Conservation (phyloP, 805 yeast species). For the Vanderwaltozyma tropicalis region DNA sequence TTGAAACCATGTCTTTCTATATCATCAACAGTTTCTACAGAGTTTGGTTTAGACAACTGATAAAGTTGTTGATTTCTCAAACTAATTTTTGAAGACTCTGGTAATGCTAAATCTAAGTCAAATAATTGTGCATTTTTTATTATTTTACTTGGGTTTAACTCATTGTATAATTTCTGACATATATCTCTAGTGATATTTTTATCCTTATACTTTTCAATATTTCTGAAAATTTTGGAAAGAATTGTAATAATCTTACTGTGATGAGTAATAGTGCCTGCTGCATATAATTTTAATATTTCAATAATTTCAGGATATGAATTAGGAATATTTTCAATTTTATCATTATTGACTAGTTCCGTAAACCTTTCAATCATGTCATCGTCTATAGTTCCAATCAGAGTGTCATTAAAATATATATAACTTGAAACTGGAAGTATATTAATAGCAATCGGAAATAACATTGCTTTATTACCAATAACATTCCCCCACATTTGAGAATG, state of each 20-base stretch:
- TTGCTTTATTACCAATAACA: constrained; percentile 23
- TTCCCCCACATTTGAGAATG: constrained; percentile 37
- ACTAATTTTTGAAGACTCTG: constrained; percentile 36
- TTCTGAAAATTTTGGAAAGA: constrained; percentile 32
- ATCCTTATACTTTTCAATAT: constrained; percentile 16
- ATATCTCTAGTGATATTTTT: constrained; percentile 42
- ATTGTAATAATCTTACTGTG: constrained; percentile 42
- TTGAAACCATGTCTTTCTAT: constrained; percentile 33
- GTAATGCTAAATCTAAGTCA: constrained; percentile 31
- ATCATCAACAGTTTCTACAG: neutral
- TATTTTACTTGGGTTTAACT: constrained; percentile 19
- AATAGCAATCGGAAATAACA: constrained; percentile 34
- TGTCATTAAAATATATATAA: constrained; percentile 26
- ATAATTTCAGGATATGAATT: constrained; percentile 30
- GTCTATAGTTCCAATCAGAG: neutral
- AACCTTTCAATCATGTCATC: constrained; percentile 18
- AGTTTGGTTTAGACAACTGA: constrained; percentile 6
- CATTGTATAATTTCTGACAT: constrained; percentile 41
- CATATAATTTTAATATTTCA: constrained; percentile 42
- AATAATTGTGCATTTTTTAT: neutral
- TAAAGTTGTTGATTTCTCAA: constrained; percentile 33
- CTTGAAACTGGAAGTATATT: constrained; percentile 35
- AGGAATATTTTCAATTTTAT: constrained; percentile 2
- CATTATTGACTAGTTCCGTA: constrained; percentile 13
- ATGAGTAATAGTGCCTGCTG: constrained; percentile 39